Evolutionary conservation across 768 basidiomycete species (phyloP).

Genomic region (Amanita polypyramis): DNA sequence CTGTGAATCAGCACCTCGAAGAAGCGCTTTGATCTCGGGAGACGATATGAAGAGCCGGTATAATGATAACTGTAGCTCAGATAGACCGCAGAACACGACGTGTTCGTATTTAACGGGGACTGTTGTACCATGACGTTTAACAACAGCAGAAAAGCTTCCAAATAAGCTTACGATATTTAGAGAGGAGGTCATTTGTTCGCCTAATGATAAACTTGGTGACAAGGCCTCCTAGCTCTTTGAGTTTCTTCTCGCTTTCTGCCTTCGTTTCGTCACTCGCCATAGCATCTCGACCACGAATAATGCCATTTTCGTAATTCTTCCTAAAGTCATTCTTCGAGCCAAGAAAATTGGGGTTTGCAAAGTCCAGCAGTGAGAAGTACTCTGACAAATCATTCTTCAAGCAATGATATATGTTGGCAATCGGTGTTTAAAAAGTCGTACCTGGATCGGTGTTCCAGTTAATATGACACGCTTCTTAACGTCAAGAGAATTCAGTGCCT

Average conservation of each 20-base stretch:
- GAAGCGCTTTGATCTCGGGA: conserved; percentile 82
- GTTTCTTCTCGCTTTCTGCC: conserved; percentile 76
- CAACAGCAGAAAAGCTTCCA: not conserved
- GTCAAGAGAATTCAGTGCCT: conserved; percentile 70
- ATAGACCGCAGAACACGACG: conserved; percentile 86
- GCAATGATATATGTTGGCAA: not conserved
- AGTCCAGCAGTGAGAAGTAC: conserved; percentile 88
- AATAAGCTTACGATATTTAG: conserved; percentile 74
- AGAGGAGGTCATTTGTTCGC: conserved; percentile 86
- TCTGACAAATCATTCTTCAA: conserved; percentile 83
- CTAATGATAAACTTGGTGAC: conserved; percentile 94
- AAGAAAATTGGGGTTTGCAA: conserved; percentile 85
- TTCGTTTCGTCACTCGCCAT: conserved; percentile 73
- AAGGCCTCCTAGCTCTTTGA: conserved; percentile 80
- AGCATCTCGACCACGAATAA: conserved; percentile 85
- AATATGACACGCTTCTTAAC: conserved; percentile 89
- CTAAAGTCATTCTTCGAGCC: conserved; percentile 86
- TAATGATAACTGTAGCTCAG: conserved; percentile 72
- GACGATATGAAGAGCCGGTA: conserved; percentile 90
- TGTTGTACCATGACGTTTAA: conserved; percentile 8
- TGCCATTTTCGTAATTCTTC: conserved; percentile 90
- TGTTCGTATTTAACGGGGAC: conserved; percentile 98
- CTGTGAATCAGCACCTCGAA: conserved; percentile 82
- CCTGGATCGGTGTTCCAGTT: conserved; percentile 90
- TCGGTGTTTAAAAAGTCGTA: conserved; percentile 13